Conservation (phyloP, 225 moss, liverwort and hornwort species). For the Lunularia cruciata region DNA sequence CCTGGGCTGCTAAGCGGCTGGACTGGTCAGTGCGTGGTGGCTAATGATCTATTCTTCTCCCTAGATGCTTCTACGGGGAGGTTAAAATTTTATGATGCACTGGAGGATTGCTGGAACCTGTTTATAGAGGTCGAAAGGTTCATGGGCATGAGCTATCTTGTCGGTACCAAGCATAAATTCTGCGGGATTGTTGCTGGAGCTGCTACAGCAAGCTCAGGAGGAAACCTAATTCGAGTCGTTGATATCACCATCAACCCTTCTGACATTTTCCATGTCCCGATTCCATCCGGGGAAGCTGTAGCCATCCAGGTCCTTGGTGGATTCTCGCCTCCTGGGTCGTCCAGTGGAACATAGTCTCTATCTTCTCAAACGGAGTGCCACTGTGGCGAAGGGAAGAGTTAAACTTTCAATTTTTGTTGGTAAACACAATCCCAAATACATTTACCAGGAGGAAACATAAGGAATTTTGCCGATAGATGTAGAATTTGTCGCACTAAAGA, state of each 20-base stretch:
- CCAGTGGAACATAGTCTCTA: too few relatives aligned
- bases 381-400: too few relatives aligned
- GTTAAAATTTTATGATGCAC: conserved; percentile 15
- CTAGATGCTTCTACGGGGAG: conserved; percentile 7
- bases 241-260: conserved; percentile 8
- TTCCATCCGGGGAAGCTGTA: conserved; percentile 22
- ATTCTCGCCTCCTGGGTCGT: too few relatives aligned
- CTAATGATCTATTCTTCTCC: conserved; percentile 9
- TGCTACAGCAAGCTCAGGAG: neutral
- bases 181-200: conserved; percentile 17
- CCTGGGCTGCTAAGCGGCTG: conserved; percentile 14
- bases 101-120: conserved; percentile 1
- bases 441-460: too few relatives aligned
- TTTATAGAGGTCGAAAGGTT: conserved; percentile 22
- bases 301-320: conserved; percentile 19
- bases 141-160: conserved; percentile 9
- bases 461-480: too few relatives aligned
- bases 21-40: conserved; percentile 14
- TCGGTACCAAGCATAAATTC: conserved; percentile 9
- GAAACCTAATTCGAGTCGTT: conserved; percentile 19
- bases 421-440: too few relatives aligned
- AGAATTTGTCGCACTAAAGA: too few relatives aligned
- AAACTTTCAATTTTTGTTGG: too few relatives aligned
- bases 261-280: neutral
- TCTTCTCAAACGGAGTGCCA: too few relatives aligned